Percentiles rank a stretch among this genome's conserved stretches.
phyloP scores from a whole-genome alignment of 768 basidiomycete genomes.

The Dioszegia crocea region DNA sequence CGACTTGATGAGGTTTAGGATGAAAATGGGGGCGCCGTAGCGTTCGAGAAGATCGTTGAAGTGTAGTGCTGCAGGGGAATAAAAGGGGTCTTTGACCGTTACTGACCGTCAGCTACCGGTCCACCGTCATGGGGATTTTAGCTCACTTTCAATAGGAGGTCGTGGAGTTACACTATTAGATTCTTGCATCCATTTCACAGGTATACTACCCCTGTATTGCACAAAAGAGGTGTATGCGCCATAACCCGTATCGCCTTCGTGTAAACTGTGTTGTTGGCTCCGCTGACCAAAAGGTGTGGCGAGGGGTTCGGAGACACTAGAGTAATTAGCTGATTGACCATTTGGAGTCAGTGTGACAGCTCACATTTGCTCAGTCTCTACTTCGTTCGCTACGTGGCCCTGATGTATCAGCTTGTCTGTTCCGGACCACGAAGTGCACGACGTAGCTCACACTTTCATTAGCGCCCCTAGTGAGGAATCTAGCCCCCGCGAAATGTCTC shows the following conservation, averaged over 20 bases:
- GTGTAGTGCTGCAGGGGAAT: conserved; percentile 83
- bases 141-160: conserved; percentile 91
- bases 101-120: conserved; percentile 58
- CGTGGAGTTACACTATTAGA: conserved; percentile 81
- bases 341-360: neutral
- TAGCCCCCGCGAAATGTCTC: conserved; percentile 88
- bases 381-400: conserved; percentile 98
- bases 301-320: conserved; percentile 47
- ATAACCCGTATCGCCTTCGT: conserved; percentile 36
- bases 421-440: neutral
- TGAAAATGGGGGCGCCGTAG: conserved; percentile 83
- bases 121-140: neutral
- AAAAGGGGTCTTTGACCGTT: conserved; percentile 90
- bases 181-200: conserved; percentile 95
- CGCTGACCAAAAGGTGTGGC: conserved; percentile 36
- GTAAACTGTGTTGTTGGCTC: neutral
- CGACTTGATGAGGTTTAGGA: conserved; percentile 86
- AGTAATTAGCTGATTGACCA: neutral
- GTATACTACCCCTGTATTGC: conserved; percentile 93
- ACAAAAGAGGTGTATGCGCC: conserved; percentile 94
- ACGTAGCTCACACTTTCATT: conserved; percentile 69
- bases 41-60: conserved; percentile 85
- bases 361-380: conserved; percentile 91
- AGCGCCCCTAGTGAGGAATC: conserved; percentile 89
- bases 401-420: conserved; percentile 44